phyloP scores from a whole-genome alignment of 805 yeast genomes.

The Candida xyloterini region DNA sequence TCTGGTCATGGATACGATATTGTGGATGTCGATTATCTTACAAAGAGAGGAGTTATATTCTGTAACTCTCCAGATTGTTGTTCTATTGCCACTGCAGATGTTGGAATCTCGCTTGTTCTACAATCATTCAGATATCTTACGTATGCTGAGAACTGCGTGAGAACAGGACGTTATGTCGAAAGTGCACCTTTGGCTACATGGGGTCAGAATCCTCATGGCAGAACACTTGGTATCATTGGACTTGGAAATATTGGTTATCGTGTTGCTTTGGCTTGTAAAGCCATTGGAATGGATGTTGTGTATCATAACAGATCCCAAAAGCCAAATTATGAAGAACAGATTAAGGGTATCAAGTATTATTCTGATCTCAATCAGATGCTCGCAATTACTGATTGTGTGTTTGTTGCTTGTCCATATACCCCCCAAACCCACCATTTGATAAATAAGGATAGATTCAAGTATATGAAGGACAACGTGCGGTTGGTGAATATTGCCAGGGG shows the following conservation, averaged over 20 bases:
- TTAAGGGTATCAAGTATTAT: slow-evolving; percentile 32
- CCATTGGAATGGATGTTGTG: slow-evolving; percentile 42
- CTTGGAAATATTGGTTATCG: slow-evolving; percentile 46
- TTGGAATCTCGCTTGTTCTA: slow-evolving; percentile 34
- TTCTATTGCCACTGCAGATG: slow-evolving; percentile 40
- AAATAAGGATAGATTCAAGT: slow-evolving; percentile 30
- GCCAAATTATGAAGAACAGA: slow-evolving; percentile 30
- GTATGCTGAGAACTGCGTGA: slow-evolving; percentile 37
- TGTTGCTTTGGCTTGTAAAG: slow-evolving; percentile 40
- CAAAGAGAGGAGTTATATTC: slow-evolving; percentile 33
- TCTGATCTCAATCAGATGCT: slow-evolving; percentile 28
- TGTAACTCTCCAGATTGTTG: slow-evolving; percentile 40
- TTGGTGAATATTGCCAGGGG: slow-evolving; percentile 40
- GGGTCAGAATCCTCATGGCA: slow-evolving; percentile 41
- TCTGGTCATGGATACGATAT: slow-evolving; percentile 42
- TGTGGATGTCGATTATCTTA: slow-evolving; percentile 37
- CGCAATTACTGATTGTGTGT: slow-evolving; percentile 31
- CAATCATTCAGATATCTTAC: slow-evolving; percentile 37
- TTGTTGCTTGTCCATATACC: slow-evolving; percentile 39
- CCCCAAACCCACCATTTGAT: slow-evolving; percentile 38
- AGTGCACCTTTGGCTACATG: slow-evolving; percentile 31
- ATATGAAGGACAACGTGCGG: slow-evolving; percentile 29
- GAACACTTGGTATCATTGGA: slow-evolving; percentile 45
- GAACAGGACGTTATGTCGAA: slow-evolving; percentile 36
- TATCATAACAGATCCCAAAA: slow-evolving; percentile 40